Base-by-base conservation (phyloP, 2,329 filamentous ascomycete species). In the Gaeumannomyces sp. region DNA sequence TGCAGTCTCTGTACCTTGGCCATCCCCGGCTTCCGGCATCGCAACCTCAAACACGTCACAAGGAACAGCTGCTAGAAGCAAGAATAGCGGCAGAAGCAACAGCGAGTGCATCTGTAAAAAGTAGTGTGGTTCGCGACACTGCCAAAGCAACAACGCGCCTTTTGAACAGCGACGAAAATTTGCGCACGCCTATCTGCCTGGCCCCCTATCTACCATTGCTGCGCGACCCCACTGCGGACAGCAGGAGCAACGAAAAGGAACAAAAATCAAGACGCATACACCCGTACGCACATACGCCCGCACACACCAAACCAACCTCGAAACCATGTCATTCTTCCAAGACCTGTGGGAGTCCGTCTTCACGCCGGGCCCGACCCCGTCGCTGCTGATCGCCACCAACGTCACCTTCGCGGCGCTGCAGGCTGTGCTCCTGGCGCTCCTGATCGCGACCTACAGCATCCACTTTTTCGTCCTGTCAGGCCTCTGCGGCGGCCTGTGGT, bases 271-370 rank as follows among this genome's bases (percentile, higher is more conserved):
- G 29, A 53, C 28, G 35, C 27, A 56, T 35, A 60, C 29, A 27
- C 29, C 31, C 35, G 13, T 16, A 29, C 59, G 27, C 59, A n/a
- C 59, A 25, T 25, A 57, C 50, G 19, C 29, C 4, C 28, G 19
- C 27, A 35, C 50, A 31, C 22, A 19, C 58, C 22, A 35, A 33
- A 35, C 33, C 14, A 59, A 31, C 29, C 3, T 28, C 10, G n/a
- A 31, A 64, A 70, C 65, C 70, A 88, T 88, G 85, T 79, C 86
- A 19, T 89, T 89, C 77, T 72, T 96, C 68, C 82, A 87, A 73
- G 86, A 93, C 70, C 89, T 97, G 67, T 96, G 92, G 90, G 85
- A 90, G 74, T 96, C 92, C 73, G 88, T 98, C 81, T 97, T 98
- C 83, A 95, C 90, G 6, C 91, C 94, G 0, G 95, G 95, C 65